phyloP scores from a whole-genome alignment of 139 green algal species.

The Chlorella sp. region DNA sequence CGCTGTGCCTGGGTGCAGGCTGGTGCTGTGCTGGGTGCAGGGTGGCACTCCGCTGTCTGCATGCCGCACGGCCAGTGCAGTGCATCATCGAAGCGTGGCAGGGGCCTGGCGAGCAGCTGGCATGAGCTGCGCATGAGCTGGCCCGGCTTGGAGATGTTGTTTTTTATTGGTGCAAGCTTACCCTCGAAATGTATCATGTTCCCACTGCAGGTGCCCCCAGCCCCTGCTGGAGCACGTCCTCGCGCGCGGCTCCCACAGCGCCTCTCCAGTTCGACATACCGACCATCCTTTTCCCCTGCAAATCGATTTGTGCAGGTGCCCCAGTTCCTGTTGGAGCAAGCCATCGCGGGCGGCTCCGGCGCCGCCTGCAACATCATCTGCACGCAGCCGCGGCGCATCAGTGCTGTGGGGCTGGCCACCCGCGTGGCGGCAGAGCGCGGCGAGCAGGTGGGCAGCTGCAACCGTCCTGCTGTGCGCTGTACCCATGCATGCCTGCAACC shows the following conservation, averaged over 20 bases:
- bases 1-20: not conserved
- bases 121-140: no score
- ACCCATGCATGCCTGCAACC: no score
- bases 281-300: not conserved
- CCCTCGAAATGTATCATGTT: no score
- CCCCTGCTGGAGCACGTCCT: no score
- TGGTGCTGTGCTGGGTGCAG: not conserved
- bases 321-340: conserved; percentile 81
- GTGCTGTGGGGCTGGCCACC: conserved; percentile 84
- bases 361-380: conserved; percentile 83
- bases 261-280: not conserved
- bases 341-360: conserved; percentile 55
- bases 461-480: no score
- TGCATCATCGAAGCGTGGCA: no score
- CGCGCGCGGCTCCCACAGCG: no score
- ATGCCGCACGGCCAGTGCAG: no score
- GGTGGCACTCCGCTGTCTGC: not conserved
- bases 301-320: conserved; percentile 61
- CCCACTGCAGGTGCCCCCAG: no score
- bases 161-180: no score
- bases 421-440: conserved; percentile 83
- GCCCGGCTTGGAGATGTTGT: no score
- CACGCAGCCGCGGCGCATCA: conserved; percentile 90
- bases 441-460: conserved; percentile 51
- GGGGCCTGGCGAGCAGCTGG: no score